These are phyloP conservation scores for Fusarium verrucosum DNA, from an alignment of 2,329 filamentous ascomycete species.

Conservation along the genomic window DNA sequence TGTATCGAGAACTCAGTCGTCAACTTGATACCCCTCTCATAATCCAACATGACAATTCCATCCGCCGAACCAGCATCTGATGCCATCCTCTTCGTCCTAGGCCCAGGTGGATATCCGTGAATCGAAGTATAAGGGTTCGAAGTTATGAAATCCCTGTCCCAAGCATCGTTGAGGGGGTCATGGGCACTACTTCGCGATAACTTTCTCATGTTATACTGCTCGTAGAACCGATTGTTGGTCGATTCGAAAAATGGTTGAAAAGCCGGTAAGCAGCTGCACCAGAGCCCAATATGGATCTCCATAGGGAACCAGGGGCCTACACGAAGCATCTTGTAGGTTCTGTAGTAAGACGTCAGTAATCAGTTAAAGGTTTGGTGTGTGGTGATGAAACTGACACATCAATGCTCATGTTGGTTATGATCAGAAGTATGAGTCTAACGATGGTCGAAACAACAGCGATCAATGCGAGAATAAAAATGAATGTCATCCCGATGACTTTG, in stretches of 20 bases:
- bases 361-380: no score
- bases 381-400: constrained; percentile 46
- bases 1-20: constrained; percentile 36
- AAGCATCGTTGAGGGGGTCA: constrained; percentile 17
- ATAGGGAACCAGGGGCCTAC: constrained; percentile 53
- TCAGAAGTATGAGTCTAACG: constrained; percentile 51
- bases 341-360: constrained; percentile 23
- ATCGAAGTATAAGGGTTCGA: constrained; percentile 19
- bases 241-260: constrained; percentile 51
- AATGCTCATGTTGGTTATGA: constrained; percentile 42
- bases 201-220: constrained; percentile 34
- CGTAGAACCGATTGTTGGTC: constrained; percentile 12
- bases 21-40: constrained; percentile 31
- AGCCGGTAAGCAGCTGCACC: constrained; percentile 54
- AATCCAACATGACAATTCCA: constrained; percentile 24
- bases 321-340: constrained; percentile 51
- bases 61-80: constrained; percentile 24
- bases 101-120: constrained; percentile 1
- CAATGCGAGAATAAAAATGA: constrained; percentile 51
- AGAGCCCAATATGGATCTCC: constrained; percentile 55
- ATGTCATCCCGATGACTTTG: constrained; percentile 48
- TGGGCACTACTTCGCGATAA: constrained; percentile 27
- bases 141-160: constrained; percentile 21
- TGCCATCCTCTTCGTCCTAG: constrained; percentile 1
- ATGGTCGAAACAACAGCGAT: constrained; percentile 52